These are phyloP conservation scores for Trypanosoma vivax DNA, from an alignment of 208 protist species.

Conservation along the genomic window DNA sequence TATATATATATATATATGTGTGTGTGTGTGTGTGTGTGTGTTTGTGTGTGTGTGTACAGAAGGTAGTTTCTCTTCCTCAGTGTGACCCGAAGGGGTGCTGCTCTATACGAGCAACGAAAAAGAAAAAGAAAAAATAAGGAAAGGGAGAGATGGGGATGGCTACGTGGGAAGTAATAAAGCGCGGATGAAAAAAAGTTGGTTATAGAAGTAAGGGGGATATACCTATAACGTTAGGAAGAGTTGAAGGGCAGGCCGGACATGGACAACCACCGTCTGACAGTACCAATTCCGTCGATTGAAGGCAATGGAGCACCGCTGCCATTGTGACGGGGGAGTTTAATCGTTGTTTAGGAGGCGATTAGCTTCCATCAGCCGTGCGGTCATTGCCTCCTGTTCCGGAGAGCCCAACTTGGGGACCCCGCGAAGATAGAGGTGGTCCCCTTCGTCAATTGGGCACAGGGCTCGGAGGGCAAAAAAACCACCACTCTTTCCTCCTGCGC, in stretches of 20 bases:
- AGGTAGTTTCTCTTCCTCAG: background rate
- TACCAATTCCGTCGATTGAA: background rate
- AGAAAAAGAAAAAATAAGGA: conserved; percentile 2
- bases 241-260: background rate
- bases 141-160: background rate
- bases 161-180: background rate
- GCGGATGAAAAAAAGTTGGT: background rate
- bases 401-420: conserved; percentile 41
- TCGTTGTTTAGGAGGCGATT: conserved; percentile 43
- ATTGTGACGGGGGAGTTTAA: background rate
- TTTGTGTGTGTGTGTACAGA: background rate
- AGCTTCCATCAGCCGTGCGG: conserved; percentile 64
- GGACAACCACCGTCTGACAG: too few species aligned
- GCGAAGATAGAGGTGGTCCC: conserved; percentile 70
- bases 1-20: conserved; percentile 4
- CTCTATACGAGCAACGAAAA: background rate
- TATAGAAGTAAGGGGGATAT: too few species aligned
- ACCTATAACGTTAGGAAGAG: too few species aligned
- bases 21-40: background rate
- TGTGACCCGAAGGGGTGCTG: background rate
- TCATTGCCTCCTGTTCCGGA: conserved; percentile 39
- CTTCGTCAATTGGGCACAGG: conserved; percentile 43
- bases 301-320: background rate
- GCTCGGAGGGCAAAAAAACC: conserved; percentile 84
- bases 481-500: conserved; percentile 8